phyloP scores from a whole-genome alignment of 2,329 filamentous ascomycete genomes.

The Xylaria multiplex region DNA sequence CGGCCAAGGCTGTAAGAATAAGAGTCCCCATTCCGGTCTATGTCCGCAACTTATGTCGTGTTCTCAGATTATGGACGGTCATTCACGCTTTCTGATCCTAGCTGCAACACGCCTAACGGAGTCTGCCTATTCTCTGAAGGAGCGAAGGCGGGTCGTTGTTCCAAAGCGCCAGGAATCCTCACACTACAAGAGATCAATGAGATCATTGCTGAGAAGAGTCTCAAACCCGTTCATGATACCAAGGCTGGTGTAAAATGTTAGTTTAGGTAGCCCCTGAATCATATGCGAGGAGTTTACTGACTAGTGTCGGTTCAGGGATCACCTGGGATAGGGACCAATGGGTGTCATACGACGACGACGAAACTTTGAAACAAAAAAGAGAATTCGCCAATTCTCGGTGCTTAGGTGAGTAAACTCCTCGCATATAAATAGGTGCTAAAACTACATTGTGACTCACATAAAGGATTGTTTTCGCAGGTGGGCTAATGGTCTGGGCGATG shows the following conservation, averaged over 20 bases:
- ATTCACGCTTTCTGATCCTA: conserved; percentile 50
- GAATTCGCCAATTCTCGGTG: too few relatives aligned
- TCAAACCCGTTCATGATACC: conserved; percentile 34
- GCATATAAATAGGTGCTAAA: too few relatives aligned
- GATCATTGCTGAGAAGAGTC: conserved; percentile 40
- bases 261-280: too few relatives aligned
- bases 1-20: conserved; percentile 51
- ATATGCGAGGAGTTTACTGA: too few relatives aligned
- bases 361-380: too few relatives aligned
- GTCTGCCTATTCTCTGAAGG: conserved; percentile 42
- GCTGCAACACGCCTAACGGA: conserved; percentile 41
- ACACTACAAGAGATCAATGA: conserved; percentile 47
- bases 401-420: conserved; percentile 20
- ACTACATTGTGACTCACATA: too few relatives aligned
- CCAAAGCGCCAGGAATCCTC: conserved; percentile 46
- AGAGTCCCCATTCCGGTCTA: too few relatives aligned
- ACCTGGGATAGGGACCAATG: conserved; percentile 40
- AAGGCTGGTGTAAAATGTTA: conserved; percentile 43
- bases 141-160: conserved; percentile 46
- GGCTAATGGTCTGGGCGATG: conserved; percentile 43
- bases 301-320: conserved; percentile 15
- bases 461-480: conserved; percentile 40
- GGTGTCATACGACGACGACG: too few relatives aligned
- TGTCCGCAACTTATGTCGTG: too few relatives aligned
- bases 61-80: conserved; percentile 54